phyloP scores from a whole-genome alignment of 2,329 filamentous ascomycete species.

The Monilinia fructicola region DNA sequence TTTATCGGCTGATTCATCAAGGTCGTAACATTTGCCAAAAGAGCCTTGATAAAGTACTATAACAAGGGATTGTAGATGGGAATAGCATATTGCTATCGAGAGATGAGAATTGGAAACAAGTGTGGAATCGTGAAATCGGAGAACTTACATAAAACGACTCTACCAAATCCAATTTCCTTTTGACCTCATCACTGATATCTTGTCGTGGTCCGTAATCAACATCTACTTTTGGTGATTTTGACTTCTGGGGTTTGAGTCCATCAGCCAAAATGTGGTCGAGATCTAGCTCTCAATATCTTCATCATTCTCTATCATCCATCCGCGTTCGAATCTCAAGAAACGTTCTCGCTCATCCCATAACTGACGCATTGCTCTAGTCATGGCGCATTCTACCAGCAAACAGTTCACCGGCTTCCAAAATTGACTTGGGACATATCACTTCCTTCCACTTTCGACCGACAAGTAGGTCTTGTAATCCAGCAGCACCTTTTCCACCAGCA shows the following conservation, averaged over 20 bases:
- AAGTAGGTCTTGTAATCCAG: constrained; percentile 74
- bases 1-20: constrained; percentile 61
- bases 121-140: neutral
- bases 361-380: constrained; percentile 87
- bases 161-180: constrained; percentile 67
- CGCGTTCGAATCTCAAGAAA: constrained; percentile 88
- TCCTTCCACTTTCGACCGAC: constrained; percentile 87
- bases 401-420: constrained; percentile 88
- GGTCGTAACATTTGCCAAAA: constrained; percentile 85
- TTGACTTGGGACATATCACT: constrained; percentile 90
- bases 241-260: constrained; percentile 45
- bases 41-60: constrained; percentile 86
- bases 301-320: constrained; percentile 61
- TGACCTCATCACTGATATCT: constrained; percentile 54
- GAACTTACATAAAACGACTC: constrained; percentile 80
- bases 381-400: constrained; percentile 85
- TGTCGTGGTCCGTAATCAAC: constrained; percentile 53
- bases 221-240: constrained; percentile 44
- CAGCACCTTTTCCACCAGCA: constrained; percentile 82
- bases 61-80: constrained; percentile 85
- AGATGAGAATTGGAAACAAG: constrained; percentile 39
- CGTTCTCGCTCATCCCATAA: constrained; percentile 91
- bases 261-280: constrained; percentile 45
- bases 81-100: constrained; percentile 64
- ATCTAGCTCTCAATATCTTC: constrained; percentile 45